A percentile compares a stretch with the other conserved stretches of the same genome.
These are phyloP conservation scores for Cerrena zonata DNA, from an alignment of 1,284 basidiomycete species.

Conservation along the genomic window DNA sequence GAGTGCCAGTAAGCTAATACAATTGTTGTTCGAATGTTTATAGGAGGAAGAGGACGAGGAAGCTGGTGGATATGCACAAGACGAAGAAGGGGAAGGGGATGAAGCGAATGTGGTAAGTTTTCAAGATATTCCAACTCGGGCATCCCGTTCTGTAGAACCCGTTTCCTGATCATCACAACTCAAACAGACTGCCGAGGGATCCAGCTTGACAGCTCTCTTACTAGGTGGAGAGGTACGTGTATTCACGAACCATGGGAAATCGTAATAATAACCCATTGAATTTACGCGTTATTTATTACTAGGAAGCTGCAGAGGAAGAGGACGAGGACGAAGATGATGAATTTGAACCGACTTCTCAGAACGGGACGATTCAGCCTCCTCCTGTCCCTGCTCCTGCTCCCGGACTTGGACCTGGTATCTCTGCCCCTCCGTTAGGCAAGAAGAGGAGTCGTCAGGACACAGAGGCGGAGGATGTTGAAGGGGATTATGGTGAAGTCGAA, in stretches of 20 bases:
- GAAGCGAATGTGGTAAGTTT: neutral
- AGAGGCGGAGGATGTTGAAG: constrained; percentile 17
- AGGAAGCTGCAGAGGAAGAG: constrained; percentile 24
- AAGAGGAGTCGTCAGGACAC: constrained; percentile 36
- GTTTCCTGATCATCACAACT: neutral
- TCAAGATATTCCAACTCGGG: neutral
- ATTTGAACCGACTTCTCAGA: constrained; percentile 27
- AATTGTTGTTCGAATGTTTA: neutral
- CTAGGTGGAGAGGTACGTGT: constrained; percentile 17
- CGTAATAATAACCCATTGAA: neutral
- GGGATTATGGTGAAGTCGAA: constrained; percentile 25
- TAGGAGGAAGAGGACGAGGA: constrained; percentile 20
- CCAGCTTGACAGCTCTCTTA: constrained; percentile 23
- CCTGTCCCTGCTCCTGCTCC: constrained; percentile 1
- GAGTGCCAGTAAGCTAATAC: neutral
- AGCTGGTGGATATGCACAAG: constrained; percentile 9
- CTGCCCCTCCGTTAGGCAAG: constrained; percentile 16
- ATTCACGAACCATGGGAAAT: neutral
- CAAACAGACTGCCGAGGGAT: constrained; percentile 12
- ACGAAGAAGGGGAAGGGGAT: constrained; percentile 12
- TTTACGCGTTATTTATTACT: neutral
- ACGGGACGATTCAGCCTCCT: constrained; percentile 7
- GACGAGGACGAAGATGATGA: constrained; percentile 35
- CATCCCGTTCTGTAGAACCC: too few relatives aligned
- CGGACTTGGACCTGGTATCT: too few relatives aligned